Conservation (phyloP, 176 grass and related monocot genomes). For the Zoysia pacifica region DNA sequence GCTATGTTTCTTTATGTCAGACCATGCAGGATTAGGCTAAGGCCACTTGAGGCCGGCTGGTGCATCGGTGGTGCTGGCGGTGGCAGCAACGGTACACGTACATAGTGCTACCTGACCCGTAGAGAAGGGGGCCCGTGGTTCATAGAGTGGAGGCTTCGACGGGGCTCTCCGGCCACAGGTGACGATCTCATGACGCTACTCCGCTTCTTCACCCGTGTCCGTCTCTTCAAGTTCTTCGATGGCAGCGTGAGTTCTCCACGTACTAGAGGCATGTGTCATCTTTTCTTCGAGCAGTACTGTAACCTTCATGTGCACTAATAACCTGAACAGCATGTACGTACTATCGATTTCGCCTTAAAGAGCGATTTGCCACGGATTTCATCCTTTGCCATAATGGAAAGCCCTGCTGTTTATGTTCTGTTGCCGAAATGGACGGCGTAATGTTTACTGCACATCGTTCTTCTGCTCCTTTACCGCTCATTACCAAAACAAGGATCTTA, state of each 20-base stretch:
- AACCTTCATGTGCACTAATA: background rate
- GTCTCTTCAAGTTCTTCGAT: conserved; percentile 28
- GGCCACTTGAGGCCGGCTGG: conserved; percentile 28
- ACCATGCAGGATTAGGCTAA: conserved; percentile 32
- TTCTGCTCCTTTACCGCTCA: background rate
- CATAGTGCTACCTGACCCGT: conserved; percentile 11
- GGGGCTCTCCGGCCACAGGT: background rate
- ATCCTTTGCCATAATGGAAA: background rate
- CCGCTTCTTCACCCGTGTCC: conserved; percentile 6
- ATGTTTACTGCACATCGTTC: background rate
- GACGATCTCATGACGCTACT: conserved; percentile 46
- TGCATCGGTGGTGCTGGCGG: conserved; percentile 20
- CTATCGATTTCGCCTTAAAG: background rate
- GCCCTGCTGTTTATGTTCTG: background rate
- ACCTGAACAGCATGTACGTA: background rate
- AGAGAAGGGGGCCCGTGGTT: background rate
- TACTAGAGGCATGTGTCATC: conserved; percentile 8
- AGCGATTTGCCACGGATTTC: background rate
- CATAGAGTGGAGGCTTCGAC: conserved; percentile 18
- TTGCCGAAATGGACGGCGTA: background rate
- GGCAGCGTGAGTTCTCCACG: background rate
- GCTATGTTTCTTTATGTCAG: conserved; percentile 37
- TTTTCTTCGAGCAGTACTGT: background rate
- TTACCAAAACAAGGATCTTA: background rate
- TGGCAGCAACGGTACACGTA: conserved; percentile 33